Percentiles rank a stretch among this genome's conserved stretches.
phyloP scores from a whole-genome alignment of 441 rosid species.

The Populus trichocarpa region DNA sequence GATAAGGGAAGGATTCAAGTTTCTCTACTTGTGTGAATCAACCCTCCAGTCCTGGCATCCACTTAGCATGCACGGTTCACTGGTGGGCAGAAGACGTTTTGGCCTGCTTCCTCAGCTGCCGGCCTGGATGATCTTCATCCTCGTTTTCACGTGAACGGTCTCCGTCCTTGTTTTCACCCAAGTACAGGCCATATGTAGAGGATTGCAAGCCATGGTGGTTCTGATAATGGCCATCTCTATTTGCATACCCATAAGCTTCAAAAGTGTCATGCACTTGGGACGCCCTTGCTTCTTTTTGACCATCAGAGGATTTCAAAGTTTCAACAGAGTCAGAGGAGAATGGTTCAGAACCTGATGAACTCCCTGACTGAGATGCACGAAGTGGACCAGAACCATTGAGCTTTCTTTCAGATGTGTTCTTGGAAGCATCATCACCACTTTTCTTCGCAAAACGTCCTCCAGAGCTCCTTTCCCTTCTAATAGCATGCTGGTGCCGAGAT shows the following conservation, averaged over 20 bases:
- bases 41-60: slow-evolving; percentile 20
- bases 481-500: slow-evolving; percentile 83
- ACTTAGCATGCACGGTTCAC: slow-evolving; percentile 26
- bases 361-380: slow-evolving; percentile 43
- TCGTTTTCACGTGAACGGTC: slow-evolving; percentile 51
- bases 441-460: slow-evolving; percentile 97
- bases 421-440: slow-evolving; percentile 38
- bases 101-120: slow-evolving; percentile 47
- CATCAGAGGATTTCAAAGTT: slow-evolving; percentile 53
- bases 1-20: slow-evolving; percentile 16
- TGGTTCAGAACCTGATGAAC: slow-evolving; percentile 73
- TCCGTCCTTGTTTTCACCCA: slow-evolving; percentile 41
- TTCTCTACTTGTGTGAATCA: slow-evolving; percentile 10
- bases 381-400: slow-evolving; percentile 32
- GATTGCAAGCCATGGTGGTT: slow-evolving; percentile 36
- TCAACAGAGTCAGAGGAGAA: slow-evolving; percentile 51
- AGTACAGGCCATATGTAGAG: slow-evolving; percentile 28
- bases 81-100: slow-evolving; percentile 56
- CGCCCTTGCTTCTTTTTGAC: slow-evolving; percentile 28
- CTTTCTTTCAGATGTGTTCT: slow-evolving; percentile 33
- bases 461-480: slow-evolving; percentile 79
- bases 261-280: slow-evolving; percentile 16
- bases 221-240: slow-evolving; percentile 38
- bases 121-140: slow-evolving; percentile 22
- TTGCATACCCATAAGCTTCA: slow-evolving; percentile 21